Base-by-base conservation (phyloP, 1,284 basidiomycete genomes). In the Boletellus deceptivus region DNA sequence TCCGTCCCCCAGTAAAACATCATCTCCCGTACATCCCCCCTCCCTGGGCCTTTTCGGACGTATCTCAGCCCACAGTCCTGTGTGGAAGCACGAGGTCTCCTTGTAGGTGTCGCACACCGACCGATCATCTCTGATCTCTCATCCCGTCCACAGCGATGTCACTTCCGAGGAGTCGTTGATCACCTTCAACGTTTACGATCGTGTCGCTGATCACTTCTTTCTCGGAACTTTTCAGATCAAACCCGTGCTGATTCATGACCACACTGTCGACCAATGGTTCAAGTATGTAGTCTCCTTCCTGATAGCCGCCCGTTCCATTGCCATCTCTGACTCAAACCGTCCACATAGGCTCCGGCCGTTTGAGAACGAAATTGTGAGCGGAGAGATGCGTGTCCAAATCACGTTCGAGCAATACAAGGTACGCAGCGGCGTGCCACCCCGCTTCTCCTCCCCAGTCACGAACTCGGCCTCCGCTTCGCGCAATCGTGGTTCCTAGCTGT, bases 11-110 rank as follows among this genome's bases (percentile, higher is more conserved):
- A 70, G 53, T 67, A 70, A 66, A 53, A 43, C 25, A n/a, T 54
- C 67, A 4, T 72, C 74, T 62, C 71, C 65, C 63, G 70, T 53
- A 35, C 56, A 62, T 36, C 60, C 69, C 29, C 65, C 73, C 16
- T 68, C 72, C 22, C 75, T 75, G 31, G 75, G 79, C 18, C 74
- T 89, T 39, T 86, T 89, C 59, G 82, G 82, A 54, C 76, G 81
- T 50, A 70, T 80, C 45, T 83, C 82, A 42, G 77, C 89, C 38
- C 84, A 91, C 66, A 98, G 95, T 73, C 96, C 97, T 11, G 87
- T 96, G 16, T 99, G 97, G 97, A 98, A 99, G 74, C 94, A 98
- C 71, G 89, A 98, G 71, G 96, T 98, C 43, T 89, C 91, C 36
- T 98, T 98, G 93, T 95, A 71, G 74, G 93, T 81, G 34, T 16